Percentiles rank a stretch among this genome's conserved stretches.
Conservation (phyloP, 2,329 filamentous ascomycete species). For the Septoria linicola region DNA sequence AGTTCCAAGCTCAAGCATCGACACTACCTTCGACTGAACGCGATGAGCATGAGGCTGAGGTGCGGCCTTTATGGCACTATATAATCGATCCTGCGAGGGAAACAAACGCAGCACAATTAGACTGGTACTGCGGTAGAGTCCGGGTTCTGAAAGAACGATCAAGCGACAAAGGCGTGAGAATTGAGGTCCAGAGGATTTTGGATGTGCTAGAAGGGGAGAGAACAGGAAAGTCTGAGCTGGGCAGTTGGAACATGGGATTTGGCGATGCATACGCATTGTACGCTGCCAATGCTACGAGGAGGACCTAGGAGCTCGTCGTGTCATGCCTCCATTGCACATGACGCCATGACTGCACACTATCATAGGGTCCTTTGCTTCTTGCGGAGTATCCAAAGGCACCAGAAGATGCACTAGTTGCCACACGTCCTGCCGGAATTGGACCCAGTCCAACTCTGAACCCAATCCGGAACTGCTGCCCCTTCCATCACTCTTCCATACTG, state of each 20-base stretch:
- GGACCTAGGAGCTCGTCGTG: too few species aligned
- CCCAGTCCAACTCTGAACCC: too few species aligned
- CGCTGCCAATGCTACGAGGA: neutral
- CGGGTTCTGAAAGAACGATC: conserved; percentile 3
- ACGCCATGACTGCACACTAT: too few species aligned
- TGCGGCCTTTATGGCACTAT: neutral
- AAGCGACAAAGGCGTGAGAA: neutral
- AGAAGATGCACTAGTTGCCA: too few species aligned
- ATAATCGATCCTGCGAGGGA: neutral
- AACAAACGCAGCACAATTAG: conserved; percentile 7
- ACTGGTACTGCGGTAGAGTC: conserved; percentile 13
- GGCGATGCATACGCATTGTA: conserved; percentile 10
- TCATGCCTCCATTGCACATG: too few species aligned
- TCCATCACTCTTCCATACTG: too few species aligned
- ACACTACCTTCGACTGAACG: neutral
- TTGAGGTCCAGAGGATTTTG: conserved; percentile 9
- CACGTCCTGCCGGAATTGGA: too few species aligned
- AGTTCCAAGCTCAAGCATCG: neutral
- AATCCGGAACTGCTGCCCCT: too few species aligned
- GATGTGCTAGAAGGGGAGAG: conserved; percentile 7
- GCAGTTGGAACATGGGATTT: conserved; percentile 12
- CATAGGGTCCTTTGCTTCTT: too few species aligned
- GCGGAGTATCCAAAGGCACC: too few species aligned
- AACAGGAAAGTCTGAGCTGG: neutral
- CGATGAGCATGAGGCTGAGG: neutral